Conservation (phyloP, 192 early-diverging fungal genomes). For the Obelidium mucronatum region DNA sequence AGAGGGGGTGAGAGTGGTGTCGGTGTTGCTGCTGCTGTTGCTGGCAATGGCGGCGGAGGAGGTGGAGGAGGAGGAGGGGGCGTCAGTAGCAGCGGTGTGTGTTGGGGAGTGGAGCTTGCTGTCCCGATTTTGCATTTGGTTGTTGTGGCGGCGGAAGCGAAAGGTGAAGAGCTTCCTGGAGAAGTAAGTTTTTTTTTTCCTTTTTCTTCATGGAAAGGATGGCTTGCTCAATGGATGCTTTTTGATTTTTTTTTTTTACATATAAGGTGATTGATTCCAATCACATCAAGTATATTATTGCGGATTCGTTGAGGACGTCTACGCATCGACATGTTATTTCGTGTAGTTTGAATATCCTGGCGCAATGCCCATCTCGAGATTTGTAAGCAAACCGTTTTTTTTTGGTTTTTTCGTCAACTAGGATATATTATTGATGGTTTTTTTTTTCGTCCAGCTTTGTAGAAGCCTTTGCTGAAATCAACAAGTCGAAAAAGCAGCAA, state of each 20-base stretch:
- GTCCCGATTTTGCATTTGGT: slow-evolving; percentile 25
- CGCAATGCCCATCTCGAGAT: slow-evolving; percentile 17
- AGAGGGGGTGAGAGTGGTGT: not conserved
- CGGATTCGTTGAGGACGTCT: not conserved
- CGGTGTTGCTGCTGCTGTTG: not conserved
- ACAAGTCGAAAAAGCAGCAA: not conserved
- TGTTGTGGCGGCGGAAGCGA: slow-evolving; percentile 8
- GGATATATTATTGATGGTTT: not conserved
- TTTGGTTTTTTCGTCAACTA: not conserved
- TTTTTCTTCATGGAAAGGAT: not conserved
- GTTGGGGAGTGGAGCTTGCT: slow-evolving; percentile 22
- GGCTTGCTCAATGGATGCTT: not conserved
- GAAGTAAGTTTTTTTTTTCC: slow-evolving; percentile 8
- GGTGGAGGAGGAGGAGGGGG: not conserved
- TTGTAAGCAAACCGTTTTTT: slow-evolving; percentile 27
- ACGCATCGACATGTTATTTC: slow-evolving; percentile 21
- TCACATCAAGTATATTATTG: slow-evolving; percentile 29
- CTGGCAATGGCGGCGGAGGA: not conserved
- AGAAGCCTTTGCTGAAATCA: not conserved
- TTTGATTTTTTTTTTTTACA: slow-evolving; percentile 4
- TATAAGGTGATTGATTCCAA: slow-evolving; percentile 28
- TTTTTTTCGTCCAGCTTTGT: slow-evolving; percentile 31
- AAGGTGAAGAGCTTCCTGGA: not conserved
- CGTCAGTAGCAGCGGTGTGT: too few species aligned
- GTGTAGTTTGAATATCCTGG: slow-evolving; percentile 20